Conservation (phyloP, 345 rosid genomes). For the Eucalyptus pauciflora region DNA sequence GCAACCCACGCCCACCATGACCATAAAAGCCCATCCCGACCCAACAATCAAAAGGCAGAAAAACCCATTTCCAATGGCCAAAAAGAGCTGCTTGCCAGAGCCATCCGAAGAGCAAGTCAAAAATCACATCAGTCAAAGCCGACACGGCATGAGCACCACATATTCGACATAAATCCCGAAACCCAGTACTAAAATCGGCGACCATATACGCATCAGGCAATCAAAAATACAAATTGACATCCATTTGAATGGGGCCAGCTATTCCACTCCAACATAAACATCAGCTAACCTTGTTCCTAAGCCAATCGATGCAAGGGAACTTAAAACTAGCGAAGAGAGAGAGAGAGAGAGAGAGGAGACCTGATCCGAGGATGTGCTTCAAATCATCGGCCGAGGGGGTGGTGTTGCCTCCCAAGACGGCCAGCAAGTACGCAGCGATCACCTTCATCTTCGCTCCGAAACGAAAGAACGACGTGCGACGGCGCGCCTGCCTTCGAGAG, state of each 20-base stretch:
- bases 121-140: background rate
- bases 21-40: background rate
- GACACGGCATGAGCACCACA: background rate
- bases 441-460: constrained; percentile 27
- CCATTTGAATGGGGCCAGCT: background rate
- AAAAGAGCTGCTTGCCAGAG: background rate
- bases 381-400: constrained; percentile 29
- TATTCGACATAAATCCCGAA: background rate
- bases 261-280: background rate
- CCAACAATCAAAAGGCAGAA: background rate
- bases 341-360: background rate
- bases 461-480: background rate
- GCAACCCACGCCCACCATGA: background rate
- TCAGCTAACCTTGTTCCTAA: background rate
- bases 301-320: background rate
- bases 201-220: background rate
- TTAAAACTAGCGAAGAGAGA: background rate
- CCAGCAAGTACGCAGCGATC: constrained; percentile 44
- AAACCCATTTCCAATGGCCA: background rate
- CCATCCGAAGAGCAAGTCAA: background rate
- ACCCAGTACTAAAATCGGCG: background rate
- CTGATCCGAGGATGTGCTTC: constrained; percentile 26
- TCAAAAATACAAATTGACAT: background rate
- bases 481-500: background rate
- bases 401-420: constrained; percentile 44